Evolutionary conservation across 1,284 basidiomycete genomes (phyloP), one percentile per base, ranked within the genome.

Genomic region (Gomphus bonarii): DNA sequence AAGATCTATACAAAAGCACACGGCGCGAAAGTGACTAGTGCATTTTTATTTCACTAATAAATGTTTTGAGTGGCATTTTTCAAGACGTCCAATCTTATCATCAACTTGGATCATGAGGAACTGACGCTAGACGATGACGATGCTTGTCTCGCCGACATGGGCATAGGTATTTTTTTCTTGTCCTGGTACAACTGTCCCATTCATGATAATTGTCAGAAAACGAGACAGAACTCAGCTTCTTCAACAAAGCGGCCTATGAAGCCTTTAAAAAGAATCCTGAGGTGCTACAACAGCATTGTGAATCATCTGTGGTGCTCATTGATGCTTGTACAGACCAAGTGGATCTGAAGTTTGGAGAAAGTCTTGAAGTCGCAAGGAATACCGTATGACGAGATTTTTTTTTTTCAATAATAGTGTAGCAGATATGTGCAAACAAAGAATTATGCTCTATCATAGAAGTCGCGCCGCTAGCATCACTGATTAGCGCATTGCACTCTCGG

Each of bases 1-100:
- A 99, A 99, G 68, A 72, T 97, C 14, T 99, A 99, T 69, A 92
- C 91, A 0, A 84, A 85, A 64, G 95, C 95, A 1, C 95, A 98
- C 67, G 93, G 94, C 10, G 79, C 93, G 58, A 99, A 99, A 79
- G 91, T 86, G 53, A 40, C 65, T 35, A n/a, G 35, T 4, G 63
- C 50, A 42, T 16, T 30, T 40, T 35, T 43, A 28, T n/a, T 33
- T 28, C 18, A 9, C 33, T 51, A 48, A 35, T 14, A 7, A 35
- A 30, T 28, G 22, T 43, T 8, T 28, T 30, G 22, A 30, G n/a
- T 18, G 20, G 18, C 18, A 12, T n/a, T 51, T 25, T 22, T 66
- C 25, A 25, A 95, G 92, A 94, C 93, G 0, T 88, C 86, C 31
- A 95, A 97, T 72, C 76, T 97, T 33, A 95, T 97, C 69, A 95